These are phyloP conservation scores for Paecilomyces fulvus DNA, from an alignment of 2,329 filamentous ascomycete species.

Conservation along the genomic window DNA sequence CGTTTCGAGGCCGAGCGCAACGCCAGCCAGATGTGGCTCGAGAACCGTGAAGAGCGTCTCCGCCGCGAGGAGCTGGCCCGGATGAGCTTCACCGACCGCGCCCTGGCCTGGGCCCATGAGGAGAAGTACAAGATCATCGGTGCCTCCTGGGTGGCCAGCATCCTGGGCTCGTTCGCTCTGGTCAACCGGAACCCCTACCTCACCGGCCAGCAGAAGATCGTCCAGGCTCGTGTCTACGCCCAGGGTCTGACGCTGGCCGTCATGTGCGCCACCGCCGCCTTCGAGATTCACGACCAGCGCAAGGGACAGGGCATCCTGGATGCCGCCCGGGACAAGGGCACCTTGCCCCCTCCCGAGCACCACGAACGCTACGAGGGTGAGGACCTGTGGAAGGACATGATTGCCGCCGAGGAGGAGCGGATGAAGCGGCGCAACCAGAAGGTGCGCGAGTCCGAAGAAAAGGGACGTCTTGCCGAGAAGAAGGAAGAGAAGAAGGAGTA, in stretches of 20 bases:
- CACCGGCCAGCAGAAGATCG: conserved; percentile 72
- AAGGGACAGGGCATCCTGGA: conserved; percentile 48
- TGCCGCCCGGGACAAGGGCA: conserved; percentile 58
- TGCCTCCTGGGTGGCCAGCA: conserved; percentile 69
- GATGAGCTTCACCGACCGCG: conserved; percentile 52
- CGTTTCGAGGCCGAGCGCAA: conserved; percentile 63
- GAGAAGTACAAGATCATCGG: conserved; percentile 86
- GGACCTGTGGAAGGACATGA: conserved; percentile 73
- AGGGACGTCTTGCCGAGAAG: conserved; percentile 13
- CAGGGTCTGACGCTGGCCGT: conserved; percentile 82
- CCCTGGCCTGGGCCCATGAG: conserved; percentile 64
- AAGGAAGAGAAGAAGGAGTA: conserved; percentile 3
- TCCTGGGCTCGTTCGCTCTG: conserved; percentile 64
- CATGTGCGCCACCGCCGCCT: conserved; percentile 69
- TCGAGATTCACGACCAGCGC: conserved; percentile 73
- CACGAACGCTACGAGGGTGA: conserved; percentile 81
- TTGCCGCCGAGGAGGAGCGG: conserved; percentile 39
- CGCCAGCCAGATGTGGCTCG: conserved; percentile 58
- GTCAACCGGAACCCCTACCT: conserved; percentile 73
- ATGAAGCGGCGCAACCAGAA: conserved; percentile 34
- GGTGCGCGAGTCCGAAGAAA: conserved; percentile 23
- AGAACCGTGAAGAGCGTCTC: conserved; percentile 51
- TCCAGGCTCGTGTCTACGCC: conserved; percentile 90
- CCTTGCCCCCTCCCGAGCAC: conserved; percentile 67
- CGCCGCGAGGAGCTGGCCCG: conserved; percentile 45